Evolutionary conservation across 2,329 filamentous ascomycete species (phyloP), one percentile per base, ranked within the genome.

Genomic region (Sphaceloma murrayae): DNA sequence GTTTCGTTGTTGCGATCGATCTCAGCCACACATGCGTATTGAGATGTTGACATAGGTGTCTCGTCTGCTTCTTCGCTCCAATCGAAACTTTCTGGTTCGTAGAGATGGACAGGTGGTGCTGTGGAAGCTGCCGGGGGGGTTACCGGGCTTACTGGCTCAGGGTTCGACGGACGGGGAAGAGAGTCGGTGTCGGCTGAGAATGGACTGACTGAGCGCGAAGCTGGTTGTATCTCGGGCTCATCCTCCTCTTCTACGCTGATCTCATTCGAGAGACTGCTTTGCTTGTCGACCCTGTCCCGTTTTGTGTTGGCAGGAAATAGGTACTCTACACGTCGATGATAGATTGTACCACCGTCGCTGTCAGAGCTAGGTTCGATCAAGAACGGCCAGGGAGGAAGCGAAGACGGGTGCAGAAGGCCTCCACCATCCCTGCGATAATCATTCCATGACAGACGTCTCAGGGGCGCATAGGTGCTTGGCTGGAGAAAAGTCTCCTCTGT

Each of bases 61-160:
- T 34, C n/a, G 11, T 34, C 36, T 3, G 36, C n/a, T 19, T 40
- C 36, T 5, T 40, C 36, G 14, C 36, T 40, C 36, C 36, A 40
- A 26, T 40, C 21, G 14, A 40, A 40, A 11, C 17, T 2, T 14
- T 40, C 24, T n/a, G 13, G 22, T 30, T 9, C 13, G 9, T 29
- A 8, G 19, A 26, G n/a, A 19, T 40, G 16, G 16, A 40, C 26
- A 18, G 36, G 4, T 11, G 13, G 36, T 17, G 36, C 5, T 11
- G 24, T 22, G 21, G 11, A 11, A 38, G 31, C 4, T 3, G 7
- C 19, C 4, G 4, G 9, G 4, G 31, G 31, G 16, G 14, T 14
- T 3, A 36, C 17, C 6, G 33, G 33, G 19, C 16, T 22, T 5
- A n/a, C 3, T 5, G 17, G 33, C 19, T 36, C 33, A 8, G 17